These are phyloP conservation scores for Claviceps citrina DNA, from an alignment of 2,329 filamentous ascomycete species.

Conservation along the genomic window DNA sequence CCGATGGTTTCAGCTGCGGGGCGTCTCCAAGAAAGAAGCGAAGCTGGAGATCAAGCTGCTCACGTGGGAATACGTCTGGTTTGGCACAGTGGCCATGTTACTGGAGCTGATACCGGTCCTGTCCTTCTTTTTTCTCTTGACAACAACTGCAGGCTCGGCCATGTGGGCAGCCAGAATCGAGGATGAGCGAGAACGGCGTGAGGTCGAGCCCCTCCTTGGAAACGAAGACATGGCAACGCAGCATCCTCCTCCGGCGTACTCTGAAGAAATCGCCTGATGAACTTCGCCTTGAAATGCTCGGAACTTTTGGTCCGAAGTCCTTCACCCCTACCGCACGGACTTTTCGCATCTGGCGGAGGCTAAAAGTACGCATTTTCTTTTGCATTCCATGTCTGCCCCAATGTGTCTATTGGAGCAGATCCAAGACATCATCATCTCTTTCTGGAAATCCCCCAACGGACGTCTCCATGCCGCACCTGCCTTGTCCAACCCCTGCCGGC, in stretches of 20 bases:
- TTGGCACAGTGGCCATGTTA: constrained; percentile 70
- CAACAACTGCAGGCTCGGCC: constrained; percentile 69
- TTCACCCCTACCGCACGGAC: not conserved
- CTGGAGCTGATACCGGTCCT: constrained; percentile 78
- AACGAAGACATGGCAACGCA: constrained; percentile 9
- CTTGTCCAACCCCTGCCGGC: not conserved
- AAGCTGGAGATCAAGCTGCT: constrained; percentile 53
- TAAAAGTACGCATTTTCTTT: not conserved
- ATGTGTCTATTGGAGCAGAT: too few species aligned
- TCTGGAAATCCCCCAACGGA: not conserved
- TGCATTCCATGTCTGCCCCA: not conserved
- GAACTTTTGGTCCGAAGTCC: not conserved
- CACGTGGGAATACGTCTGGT: constrained; percentile 80
- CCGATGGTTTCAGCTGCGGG: constrained; percentile 72
- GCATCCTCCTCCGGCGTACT: constrained; percentile 16
- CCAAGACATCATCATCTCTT: too few species aligned
- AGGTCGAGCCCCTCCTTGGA: constrained; percentile 6
- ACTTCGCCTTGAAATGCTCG: not conserved
- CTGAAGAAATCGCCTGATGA: constrained; percentile 10
- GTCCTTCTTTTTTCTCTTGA: constrained; percentile 89
- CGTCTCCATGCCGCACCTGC: not conserved
- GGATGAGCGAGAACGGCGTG: constrained; percentile 25
- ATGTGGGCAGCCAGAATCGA: constrained; percentile 77
- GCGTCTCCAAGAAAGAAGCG: constrained; percentile 56
- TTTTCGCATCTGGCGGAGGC: not conserved